These are phyloP conservation scores for Boletus patriciae DNA, from an alignment of 768 basidiomycete genomes.

Conservation along the genomic window DNA sequence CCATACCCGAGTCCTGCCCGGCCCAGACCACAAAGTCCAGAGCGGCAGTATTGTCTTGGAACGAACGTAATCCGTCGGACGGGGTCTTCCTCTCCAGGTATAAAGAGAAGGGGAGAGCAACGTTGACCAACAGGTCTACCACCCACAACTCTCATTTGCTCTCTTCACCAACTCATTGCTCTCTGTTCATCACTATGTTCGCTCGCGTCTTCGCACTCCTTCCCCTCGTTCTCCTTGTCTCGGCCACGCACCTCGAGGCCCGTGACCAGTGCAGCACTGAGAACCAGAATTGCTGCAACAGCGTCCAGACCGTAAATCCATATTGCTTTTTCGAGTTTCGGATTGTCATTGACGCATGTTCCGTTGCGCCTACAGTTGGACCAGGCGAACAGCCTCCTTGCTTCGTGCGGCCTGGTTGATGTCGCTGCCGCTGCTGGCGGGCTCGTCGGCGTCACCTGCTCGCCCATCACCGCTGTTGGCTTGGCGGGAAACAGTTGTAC, in stretches of 20 bases:
- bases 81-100: no score
- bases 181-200: constrained; percentile 6
- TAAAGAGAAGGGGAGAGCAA: no score
- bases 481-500: not conserved
- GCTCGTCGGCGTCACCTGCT: not conserved
- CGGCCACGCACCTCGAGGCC: not conserved
- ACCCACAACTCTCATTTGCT: not conserved
- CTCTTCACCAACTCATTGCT: not conserved
- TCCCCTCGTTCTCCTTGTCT: constrained; percentile 16
- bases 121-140: not conserved
- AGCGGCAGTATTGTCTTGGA: not conserved
- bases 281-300: constrained; percentile 10
- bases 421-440: not conserved
- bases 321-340: no score
- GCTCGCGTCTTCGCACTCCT: constrained; percentile 20
- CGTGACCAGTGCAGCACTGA: constrained; percentile 15
- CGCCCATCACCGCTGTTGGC: not conserved
- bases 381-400: not conserved
- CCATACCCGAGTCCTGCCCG: not conserved
- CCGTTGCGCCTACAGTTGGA: not conserved
- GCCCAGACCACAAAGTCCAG: not conserved
- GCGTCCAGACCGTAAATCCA: not conserved
- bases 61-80: no score
- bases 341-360: not conserved
- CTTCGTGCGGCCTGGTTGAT: no score